These are phyloP conservation scores for Zygoascus ofunaensis DNA, from an alignment of 805 yeast species.

Conservation along the genomic window DNA sequence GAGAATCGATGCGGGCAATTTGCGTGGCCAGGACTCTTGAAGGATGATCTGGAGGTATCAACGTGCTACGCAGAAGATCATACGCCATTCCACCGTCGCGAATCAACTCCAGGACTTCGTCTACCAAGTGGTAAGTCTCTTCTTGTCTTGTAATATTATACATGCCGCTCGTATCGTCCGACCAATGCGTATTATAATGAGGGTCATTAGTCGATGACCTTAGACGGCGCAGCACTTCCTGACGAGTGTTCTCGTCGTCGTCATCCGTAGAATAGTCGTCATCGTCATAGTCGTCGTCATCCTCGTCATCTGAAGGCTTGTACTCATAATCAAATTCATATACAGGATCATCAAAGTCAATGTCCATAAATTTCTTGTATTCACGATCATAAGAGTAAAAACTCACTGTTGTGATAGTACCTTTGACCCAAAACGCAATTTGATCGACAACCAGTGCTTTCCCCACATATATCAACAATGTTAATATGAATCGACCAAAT, in stretches of 20 bases:
- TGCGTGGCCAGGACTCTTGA: neutral
- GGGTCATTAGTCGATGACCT: too few species aligned
- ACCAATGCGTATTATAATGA: too few species aligned
- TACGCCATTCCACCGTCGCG: conserved; percentile 1
- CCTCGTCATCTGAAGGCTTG: neutral
- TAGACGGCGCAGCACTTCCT: too few species aligned
- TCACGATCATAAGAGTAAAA: neutral
- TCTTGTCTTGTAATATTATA: too few species aligned
- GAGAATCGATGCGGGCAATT: neutral
- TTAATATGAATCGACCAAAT: too few species aligned
- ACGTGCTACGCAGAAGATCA: neutral
- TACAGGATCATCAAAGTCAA: neutral
- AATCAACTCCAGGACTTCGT: conserved; percentile 1
- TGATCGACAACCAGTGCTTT: neutral
- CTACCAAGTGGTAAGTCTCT: neutral
- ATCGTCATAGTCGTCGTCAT: neutral
- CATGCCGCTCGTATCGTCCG: too few species aligned
- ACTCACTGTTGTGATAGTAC: neutral
- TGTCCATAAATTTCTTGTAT: neutral
- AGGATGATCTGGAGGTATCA: conserved; percentile 1
- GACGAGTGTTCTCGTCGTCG: too few species aligned
- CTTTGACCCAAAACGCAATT: neutral
- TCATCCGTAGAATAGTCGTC: too few species aligned
- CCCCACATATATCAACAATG: too few species aligned
- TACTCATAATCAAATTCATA: conserved; percentile 5